Conservation (phyloP, 2,329 filamentous ascomycete species). For the Colletotrichum tofieldiae region DNA sequence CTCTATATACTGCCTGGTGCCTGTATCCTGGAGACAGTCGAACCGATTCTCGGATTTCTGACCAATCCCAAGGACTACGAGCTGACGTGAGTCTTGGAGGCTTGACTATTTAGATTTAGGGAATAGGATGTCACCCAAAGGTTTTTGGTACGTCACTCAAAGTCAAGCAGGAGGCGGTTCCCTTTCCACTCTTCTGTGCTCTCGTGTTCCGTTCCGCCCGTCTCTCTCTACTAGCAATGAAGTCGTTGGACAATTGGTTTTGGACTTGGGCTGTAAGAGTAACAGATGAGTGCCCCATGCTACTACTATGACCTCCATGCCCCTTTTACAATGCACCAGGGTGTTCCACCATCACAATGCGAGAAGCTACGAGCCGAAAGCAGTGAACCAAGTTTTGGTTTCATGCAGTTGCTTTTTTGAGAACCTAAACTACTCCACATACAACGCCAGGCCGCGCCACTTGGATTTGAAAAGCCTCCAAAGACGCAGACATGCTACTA, state of each 20-base stretch:
- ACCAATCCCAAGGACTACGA: not conserved
- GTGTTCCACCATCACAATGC: not conserved
- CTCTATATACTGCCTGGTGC: not conserved
- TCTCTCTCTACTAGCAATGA: not conserved
- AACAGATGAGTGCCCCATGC: not conserved
- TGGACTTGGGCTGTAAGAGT: too few species aligned
- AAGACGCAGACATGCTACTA: conserved; percentile 32
- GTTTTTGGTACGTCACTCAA: not conserved
- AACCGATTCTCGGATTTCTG: not conserved
- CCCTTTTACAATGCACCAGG: not conserved
- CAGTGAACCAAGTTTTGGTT: not conserved
- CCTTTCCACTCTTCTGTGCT: not conserved
- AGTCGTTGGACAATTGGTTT: not conserved
- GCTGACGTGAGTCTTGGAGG: not conserved
- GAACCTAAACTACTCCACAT: conserved; percentile 17
- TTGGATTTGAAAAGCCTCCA: conserved; percentile 12
- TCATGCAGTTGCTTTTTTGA: conserved; percentile 3
- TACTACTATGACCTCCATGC: not conserved
- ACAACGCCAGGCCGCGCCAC: conserved; percentile 29
- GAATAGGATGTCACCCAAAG: not conserved
- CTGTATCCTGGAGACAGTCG: not conserved
- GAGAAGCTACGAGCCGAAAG: not conserved
- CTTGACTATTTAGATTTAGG: not conserved
- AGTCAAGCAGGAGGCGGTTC: not conserved
- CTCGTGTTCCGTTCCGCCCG: not conserved